Conservation (phyloP, 2,329 filamentous ascomycete species). For the Aspergillus versicolor region DNA sequence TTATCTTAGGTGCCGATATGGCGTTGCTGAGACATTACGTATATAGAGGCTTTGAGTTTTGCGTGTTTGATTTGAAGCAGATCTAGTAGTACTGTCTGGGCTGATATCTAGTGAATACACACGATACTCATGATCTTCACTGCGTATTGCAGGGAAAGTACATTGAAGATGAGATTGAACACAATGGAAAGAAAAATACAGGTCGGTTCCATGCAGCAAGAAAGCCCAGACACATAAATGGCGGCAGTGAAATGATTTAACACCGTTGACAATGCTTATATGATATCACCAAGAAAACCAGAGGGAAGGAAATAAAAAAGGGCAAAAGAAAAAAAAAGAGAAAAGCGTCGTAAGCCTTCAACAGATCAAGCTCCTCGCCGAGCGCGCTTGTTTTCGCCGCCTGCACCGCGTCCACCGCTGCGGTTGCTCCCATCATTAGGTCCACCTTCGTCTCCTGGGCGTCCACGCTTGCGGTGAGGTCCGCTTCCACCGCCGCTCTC, state of each 20-base stretch:
- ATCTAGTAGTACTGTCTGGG: background rate
- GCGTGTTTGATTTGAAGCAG: conserved; percentile 1
- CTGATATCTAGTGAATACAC: background rate
- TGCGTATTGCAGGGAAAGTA: background rate
- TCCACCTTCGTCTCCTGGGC: conserved; percentile 34
- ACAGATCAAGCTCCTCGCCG: conserved; percentile 31
- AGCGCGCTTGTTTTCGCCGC: conserved; percentile 42
- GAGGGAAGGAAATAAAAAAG: conserved; percentile 11
- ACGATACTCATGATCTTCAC: background rate
- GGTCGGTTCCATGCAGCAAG: conserved; percentile 2
- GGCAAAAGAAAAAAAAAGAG: conserved; percentile 12
- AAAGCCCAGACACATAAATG: conserved; percentile 1
- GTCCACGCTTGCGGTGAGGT: conserved; percentile 38
- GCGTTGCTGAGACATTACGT: too few species aligned
- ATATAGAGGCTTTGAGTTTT: too few species aligned
- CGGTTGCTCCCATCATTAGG: conserved; percentile 29
- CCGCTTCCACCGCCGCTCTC: conserved; percentile 27
- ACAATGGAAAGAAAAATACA: conserved; percentile 9
- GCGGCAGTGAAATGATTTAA: conserved; percentile 8
- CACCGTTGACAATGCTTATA: conserved; percentile 22
- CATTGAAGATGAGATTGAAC: background rate
- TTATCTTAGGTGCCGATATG: too few species aligned
- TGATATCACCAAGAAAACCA: conserved; percentile 16
- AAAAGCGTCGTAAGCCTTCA: background rate
- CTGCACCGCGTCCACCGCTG: conserved; percentile 36